These are phyloP conservation scores for Trichophyton mentagrophytes DNA, from an alignment of 2,329 filamentous ascomycete genomes.

Conservation along the genomic window DNA sequence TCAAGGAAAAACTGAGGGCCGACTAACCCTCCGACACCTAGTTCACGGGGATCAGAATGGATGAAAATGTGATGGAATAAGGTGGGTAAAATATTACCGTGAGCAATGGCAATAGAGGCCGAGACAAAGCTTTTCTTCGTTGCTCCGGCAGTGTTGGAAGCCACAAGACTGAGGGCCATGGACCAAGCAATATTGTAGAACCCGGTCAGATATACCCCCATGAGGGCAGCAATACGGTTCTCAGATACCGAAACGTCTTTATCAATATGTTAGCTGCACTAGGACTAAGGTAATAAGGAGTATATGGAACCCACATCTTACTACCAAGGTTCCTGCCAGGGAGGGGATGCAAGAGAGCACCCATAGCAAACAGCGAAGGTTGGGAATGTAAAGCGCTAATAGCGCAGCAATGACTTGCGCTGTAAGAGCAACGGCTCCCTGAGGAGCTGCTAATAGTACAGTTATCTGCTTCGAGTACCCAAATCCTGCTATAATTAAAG, in stretches of 20 bases:
- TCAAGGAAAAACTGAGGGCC: not conserved
- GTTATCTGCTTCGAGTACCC: not conserved
- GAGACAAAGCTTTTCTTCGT: not conserved
- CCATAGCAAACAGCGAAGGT: not conserved
- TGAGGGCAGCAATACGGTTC: not conserved
- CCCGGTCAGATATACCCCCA: not conserved
- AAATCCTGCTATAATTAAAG: not conserved
- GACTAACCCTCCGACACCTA: not conserved
- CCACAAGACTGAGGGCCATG: not conserved
- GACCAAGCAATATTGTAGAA: not conserved
- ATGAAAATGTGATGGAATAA: not conserved
- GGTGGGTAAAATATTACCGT: not conserved
- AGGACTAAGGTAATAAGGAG: too few relatives aligned
- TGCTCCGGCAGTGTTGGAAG: not conserved
- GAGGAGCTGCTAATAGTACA: not conserved
- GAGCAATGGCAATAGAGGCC: not conserved
- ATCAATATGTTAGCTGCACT: not conserved
- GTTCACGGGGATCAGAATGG: not conserved
- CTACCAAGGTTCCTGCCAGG: not conserved
- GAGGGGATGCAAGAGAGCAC: not conserved
- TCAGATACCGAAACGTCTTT: not conserved
- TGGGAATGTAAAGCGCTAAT: not conserved
- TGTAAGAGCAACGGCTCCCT: not conserved
- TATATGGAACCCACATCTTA: not conserved
- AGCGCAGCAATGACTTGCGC: not conserved